phyloP scores from a whole-genome alignment of 805 yeast species.

The Lachancea lanzarotensis region DNA sequence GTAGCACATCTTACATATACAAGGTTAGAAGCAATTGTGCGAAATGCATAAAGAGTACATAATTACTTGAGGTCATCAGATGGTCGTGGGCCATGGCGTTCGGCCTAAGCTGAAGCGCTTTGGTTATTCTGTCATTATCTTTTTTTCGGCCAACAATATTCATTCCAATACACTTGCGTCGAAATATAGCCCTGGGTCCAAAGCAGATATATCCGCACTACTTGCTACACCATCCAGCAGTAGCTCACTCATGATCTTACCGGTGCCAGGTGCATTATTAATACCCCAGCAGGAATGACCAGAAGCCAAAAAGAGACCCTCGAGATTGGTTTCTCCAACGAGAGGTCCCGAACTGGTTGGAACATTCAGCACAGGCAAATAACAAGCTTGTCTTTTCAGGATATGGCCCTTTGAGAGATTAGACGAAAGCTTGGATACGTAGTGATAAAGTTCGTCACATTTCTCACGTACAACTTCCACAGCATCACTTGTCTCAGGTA shows the following conservation, averaged over 20 bases:
- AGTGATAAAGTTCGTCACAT: constrained; percentile 79
- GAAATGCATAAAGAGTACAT: constrained; percentile 3
- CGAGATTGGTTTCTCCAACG: constrained; percentile 88
- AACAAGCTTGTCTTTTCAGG: constrained; percentile 86
- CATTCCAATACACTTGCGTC: constrained; percentile 49
- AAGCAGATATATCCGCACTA: constrained; percentile 71
- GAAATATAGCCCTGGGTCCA: constrained; percentile 83
- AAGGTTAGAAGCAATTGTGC: neutral
- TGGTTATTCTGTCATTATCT: neutral
- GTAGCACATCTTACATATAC: neutral
- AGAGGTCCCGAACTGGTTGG: constrained; percentile 91
- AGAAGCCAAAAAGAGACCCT: constrained; percentile 68
- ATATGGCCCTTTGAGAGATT: constrained; percentile 68
- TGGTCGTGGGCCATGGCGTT: neutral
- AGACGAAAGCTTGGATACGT: constrained; percentile 70
- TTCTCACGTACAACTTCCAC: constrained; percentile 81
- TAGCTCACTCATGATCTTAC: constrained; percentile 84
- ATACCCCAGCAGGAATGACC: constrained; percentile 99
- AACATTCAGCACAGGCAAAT: constrained; percentile 87
- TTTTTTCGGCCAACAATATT: neutral
- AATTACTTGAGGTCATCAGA: neutral
- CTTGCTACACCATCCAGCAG: constrained; percentile 74
- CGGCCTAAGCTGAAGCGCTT: neutral
- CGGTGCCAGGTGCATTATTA: constrained; percentile 95
- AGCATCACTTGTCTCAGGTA: constrained; percentile 92